These are phyloP conservation scores for Achaetomiella virescens DNA, from an alignment of 495 filamentous ascomycete species.

Conservation along the genomic window DNA sequence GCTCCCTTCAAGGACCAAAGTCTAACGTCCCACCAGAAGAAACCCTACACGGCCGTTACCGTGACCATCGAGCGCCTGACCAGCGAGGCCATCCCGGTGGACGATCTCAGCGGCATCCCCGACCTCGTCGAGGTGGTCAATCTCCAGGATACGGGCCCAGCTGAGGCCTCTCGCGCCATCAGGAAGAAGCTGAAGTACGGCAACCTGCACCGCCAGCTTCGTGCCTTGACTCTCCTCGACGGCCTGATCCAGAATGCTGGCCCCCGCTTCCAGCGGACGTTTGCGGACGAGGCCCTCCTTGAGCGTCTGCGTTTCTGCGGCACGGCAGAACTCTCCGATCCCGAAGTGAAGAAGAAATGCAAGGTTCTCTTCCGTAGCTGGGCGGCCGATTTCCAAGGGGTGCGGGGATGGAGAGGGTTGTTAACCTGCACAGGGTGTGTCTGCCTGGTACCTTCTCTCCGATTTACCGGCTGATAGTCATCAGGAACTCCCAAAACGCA, in stretches of 20 bases:
- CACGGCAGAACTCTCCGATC: constrained; percentile 78
- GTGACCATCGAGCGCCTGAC: constrained; percentile 91
- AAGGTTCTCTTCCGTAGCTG: constrained; percentile 81
- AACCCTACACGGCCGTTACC: constrained; percentile 89
- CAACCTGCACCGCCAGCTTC: constrained; percentile 81
- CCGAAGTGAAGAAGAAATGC: constrained; percentile 78
- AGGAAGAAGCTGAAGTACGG: constrained; percentile 99
- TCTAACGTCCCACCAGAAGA: constrained; percentile 53
- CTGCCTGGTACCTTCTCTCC: neutral
- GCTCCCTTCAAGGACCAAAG: neutral
- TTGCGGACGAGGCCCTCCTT: constrained; percentile 87
- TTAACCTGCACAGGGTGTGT: constrained; percentile 64
- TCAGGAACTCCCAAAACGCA: constrained; percentile 50
- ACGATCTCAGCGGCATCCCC: constrained; percentile 86
- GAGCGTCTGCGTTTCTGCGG: constrained; percentile 86
- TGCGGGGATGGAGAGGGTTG: constrained; percentile 70
- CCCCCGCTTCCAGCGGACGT: constrained; percentile 75
- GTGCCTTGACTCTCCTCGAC: constrained; percentile 86
- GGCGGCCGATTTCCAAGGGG: constrained; percentile 76
- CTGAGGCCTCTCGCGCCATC: constrained; percentile 85
- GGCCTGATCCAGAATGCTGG: constrained; percentile 93
- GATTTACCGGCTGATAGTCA: neutral
- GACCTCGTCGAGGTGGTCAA: constrained; percentile 91
- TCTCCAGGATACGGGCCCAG: constrained; percentile 80
- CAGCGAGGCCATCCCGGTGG: constrained; percentile 79